Percentiles rank a stretch among this genome's conserved stretches.
Conservation (phyloP, 441 rosid species). For the Syzygium malaccense region DNA sequence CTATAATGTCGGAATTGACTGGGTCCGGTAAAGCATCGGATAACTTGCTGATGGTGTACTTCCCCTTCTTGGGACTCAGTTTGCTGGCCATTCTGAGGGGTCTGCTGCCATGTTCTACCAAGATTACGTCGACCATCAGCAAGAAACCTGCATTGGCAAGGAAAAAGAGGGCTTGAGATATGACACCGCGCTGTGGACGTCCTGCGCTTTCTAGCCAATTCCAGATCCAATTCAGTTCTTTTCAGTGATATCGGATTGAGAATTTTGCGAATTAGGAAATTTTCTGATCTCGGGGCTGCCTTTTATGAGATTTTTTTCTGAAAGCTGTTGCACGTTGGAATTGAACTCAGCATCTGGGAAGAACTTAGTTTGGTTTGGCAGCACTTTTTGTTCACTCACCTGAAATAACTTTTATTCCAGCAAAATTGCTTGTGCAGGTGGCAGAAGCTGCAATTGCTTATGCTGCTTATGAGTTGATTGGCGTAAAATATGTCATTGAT, state of each 20-base stretch:
- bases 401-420: not conserved
- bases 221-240: not conserved
- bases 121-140: slow-evolving; percentile 16
- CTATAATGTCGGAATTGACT: slow-evolving; percentile 50
- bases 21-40: slow-evolving; percentile 63
- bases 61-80: slow-evolving; percentile 55
- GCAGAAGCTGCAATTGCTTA: not conserved
- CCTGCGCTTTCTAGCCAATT: not conserved
- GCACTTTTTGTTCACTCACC: not conserved
- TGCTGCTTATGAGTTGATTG: not conserved
- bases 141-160: slow-evolving; percentile 38
- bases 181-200: not conserved
- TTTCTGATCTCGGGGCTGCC: not conserved
- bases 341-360: not conserved
- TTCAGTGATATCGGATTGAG: not conserved
- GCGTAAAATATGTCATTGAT: not conserved
- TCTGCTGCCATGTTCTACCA: slow-evolving; percentile 24
- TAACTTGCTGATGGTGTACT: slow-evolving; percentile 42
- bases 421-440: not conserved
- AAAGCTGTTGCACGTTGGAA: not conserved
- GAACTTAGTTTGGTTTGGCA: not conserved
- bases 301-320: not conserved
- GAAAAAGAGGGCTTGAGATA: slow-evolving; percentile 48
- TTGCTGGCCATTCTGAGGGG: slow-evolving; percentile 62
- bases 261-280: not conserved